Base-by-base conservation (phyloP, 2,329 filamentous ascomycete species). In the Zymoseptoria crescenta region DNA sequence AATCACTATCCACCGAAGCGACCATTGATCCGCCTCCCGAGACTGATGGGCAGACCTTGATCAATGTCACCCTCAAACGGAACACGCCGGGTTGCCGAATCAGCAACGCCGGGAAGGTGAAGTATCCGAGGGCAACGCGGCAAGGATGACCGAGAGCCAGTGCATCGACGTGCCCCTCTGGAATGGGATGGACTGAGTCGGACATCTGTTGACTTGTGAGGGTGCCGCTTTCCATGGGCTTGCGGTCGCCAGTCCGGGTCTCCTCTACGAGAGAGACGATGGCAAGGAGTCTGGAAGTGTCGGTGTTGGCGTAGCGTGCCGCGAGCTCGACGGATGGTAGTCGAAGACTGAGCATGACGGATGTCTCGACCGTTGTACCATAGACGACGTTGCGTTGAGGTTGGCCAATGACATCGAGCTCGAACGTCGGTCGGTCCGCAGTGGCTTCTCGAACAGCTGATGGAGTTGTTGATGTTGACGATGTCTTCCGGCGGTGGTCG, bases 131-230 rank as follows among this genome's bases (percentile, higher is more conserved):
- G 1, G 64, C 58, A 1, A 67, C 56, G n/a, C 68, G 66, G 27
- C 60, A 67, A 27, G 69, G 66, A 52, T 70, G 64, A 57, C 62
- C 68, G n/a, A 62, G 61, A 2, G 64, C 65, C 48, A 72, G 59
- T 19, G 60, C 64, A 9, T 65, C 65, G 8, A 65, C 64, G 52
- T 65, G 65, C 51, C 67, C 58, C 21, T 65, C 65, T 4, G 69
- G 68, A 13, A 70, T 64, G 9, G 65, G 61, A 54, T 70, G 70
- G 9, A 72, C 64, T 5, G 69, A 70, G 61, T 72, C 69, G 58
- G 70, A 68, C 62, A 71, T 65, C 56, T 71, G 69, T 57, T 70
- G 69, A 8, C 68, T 69, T 4, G 67, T 68, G 30, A 72, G 59
- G 13, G 65, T 66, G 45, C 66, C 67, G 35, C 67, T 61, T 56